Conservation (phyloP, 1,284 basidiomycete species). For the Rhodotorula mucilaginosa region DNA sequence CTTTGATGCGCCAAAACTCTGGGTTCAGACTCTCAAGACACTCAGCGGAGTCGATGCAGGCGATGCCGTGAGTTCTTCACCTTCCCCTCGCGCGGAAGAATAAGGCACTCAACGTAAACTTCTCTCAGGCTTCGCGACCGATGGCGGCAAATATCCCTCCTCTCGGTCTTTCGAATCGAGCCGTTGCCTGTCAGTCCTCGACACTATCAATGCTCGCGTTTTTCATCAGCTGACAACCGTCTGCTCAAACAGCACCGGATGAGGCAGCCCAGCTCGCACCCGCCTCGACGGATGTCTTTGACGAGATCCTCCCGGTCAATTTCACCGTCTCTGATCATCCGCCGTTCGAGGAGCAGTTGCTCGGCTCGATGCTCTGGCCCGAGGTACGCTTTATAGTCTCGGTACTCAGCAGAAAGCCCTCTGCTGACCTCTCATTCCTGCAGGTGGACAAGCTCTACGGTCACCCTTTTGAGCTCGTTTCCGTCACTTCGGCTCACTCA, state of each 20-base stretch:
- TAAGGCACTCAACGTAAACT: background rate
- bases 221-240: background rate
- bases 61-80: conserved; percentile 46
- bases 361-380: conserved; percentile 87
- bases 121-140: conserved; percentile 56
- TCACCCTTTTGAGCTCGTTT: conserved; percentile 92
- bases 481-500: conserved; percentile 68
- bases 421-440: background rate
- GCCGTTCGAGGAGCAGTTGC: conserved; percentile 62
- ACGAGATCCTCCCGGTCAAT: conserved; percentile 14
- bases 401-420: background rate
- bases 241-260: conserved; percentile 11
- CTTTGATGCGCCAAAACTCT: conserved; percentile 64
- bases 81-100: conserved; percentile 26
- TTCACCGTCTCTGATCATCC: conserved; percentile 43
- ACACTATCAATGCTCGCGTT: no score
- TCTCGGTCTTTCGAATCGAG: conserved; percentile 70
- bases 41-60: conserved; percentile 27
- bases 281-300: conserved; percentile 24
- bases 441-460: conserved; percentile 88
- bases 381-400: conserved; percentile 55
- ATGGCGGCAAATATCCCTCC: conserved; percentile 71
- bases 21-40: conserved; percentile 16
- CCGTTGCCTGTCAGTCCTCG: conserved; percentile 49
- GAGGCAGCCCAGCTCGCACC: conserved; percentile 25